Percentiles rank a stretch among this genome's conserved stretches.
Evolutionary conservation across 2,329 filamentous ascomycete species (phyloP).

Genomic region (Aspergillus brunneoviolaceus): DNA sequence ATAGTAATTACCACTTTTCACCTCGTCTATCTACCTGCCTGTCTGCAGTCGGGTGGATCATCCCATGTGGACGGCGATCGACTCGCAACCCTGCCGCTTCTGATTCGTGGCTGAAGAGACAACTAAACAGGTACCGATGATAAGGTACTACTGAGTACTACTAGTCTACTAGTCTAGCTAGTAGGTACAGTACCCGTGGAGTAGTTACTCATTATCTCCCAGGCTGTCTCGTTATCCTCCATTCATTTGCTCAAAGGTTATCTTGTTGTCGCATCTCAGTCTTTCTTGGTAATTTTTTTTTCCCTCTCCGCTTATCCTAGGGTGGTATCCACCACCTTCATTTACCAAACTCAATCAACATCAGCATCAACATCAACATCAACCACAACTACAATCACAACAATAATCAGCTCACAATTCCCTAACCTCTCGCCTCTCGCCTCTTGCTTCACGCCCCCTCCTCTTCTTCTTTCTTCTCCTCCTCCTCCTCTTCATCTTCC

Average conservation of each 20-base stretch:
- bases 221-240: neutral
- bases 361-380: neutral
- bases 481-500: neutral
- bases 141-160: too few relatives aligned
- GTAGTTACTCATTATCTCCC: neutral
- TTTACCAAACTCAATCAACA: neutral
- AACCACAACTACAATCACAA: too few relatives aligned
- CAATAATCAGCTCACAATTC: too few relatives aligned
- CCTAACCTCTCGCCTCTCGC: neutral
- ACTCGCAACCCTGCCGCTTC: neutral
- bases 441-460: neutral
- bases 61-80: neutral
- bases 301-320: neutral
- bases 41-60: neutral
- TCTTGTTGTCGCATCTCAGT: conserved; percentile 3
- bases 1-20: too few relatives aligned
- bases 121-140: neutral
- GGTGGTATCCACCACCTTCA: conserved; percentile 3
- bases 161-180: neutral
- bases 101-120: neutral
- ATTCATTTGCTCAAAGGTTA: neutral
- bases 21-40: too few relatives aligned
- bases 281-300: neutral
- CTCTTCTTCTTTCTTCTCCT: neutral
- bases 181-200: too few relatives aligned